Base-by-base conservation (phyloP, 768 basidiomycete genomes). In the Suillus paluster region DNA sequence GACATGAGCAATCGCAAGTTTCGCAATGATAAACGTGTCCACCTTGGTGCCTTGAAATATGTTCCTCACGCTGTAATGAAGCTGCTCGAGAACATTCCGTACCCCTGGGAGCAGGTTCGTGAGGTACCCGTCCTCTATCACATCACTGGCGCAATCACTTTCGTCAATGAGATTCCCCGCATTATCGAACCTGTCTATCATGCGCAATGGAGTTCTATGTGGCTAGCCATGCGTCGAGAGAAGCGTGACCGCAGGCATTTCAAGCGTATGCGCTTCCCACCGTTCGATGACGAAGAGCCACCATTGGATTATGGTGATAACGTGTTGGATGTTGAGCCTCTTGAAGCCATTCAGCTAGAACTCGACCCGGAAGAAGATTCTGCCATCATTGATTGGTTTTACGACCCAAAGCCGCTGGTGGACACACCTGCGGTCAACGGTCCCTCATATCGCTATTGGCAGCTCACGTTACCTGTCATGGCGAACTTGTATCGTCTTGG, bases 1-100 rank as follows among this genome's bases (percentile, higher is more conserved):
- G 96, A 98, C 80, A 98, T 99, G 97, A 95, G 94, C 78, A 97
- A 96, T 75, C 88, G 97, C 75, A 99, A 99, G 82, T 99, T 99
- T 77, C 83, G 97, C 68, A 97, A 97, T 73, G 97, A 99, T 83
- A 99, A 99, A 81, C 94, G 97, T 65, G 97, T 99, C 45, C 97
- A 99, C 78, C 87, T 99, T 34, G 97, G 97, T 67, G 97, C 97
- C 39, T 85, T 99, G 72, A 95, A 95, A 80, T 99, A 99, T 75
- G 96, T 99, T 57, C 97, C 97, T 23, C 97, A 99, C 77, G 97
- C 97, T 46, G 97, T 99, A 63, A 93, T 99, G 90, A 99, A 99
- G 79, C 84, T 99, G 64, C 84, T 99, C 67, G 97, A 99, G 81
- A 99, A 99, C 78, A 95, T 99, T 69, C 96, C 95, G 59, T 92